Evolutionary conservation across 1,284 basidiomycete species (phyloP).

Genomic region (Leccinum fuscescens): DNA sequence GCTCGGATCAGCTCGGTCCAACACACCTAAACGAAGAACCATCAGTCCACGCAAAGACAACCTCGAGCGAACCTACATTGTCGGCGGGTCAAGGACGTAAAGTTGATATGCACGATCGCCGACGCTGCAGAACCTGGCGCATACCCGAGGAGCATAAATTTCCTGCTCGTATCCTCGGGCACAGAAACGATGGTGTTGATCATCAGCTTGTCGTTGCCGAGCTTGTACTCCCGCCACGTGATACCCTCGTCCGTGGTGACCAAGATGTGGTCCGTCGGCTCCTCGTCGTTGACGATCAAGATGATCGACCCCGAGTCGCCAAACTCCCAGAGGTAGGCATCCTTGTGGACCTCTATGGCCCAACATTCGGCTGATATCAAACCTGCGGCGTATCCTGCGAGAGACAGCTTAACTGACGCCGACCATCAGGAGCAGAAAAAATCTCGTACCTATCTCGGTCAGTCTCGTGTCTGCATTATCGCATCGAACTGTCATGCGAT

Average conservation of each 20-base stretch:
- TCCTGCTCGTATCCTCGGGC: constrained; percentile 85
- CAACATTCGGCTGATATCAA: constrained; percentile 68
- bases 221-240: constrained; percentile 86
- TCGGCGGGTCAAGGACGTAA: constrained; percentile 70
- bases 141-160: constrained; percentile 85
- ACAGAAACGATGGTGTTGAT: constrained; percentile 85
- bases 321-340: constrained; percentile 97
- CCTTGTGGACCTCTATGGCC: constrained; percentile 87
- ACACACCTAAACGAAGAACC: constrained; percentile 48
- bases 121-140: constrained; percentile 50
- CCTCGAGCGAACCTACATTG: constrained; percentile 57
- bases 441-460: constrained; percentile 61
- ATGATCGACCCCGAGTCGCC: constrained; percentile 74
- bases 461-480: constrained; percentile 87
- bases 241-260: constrained; percentile 89
- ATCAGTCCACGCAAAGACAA: background rate
- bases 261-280: constrained; percentile 84
- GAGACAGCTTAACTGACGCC: background rate
- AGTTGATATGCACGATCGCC: constrained; percentile 87
- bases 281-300: constrained; percentile 93
- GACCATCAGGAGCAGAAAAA: background rate
- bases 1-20: constrained; percentile 68
- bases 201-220: constrained; percentile 73
- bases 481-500: constrained; percentile 80
- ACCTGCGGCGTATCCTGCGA: constrained; percentile 50